A percentile compares a stretch with the other conserved stretches of the same genome.
Evolutionary conservation across 148 eudicot species (phyloP).

Genomic region (Pharnaceum exiguum): DNA sequence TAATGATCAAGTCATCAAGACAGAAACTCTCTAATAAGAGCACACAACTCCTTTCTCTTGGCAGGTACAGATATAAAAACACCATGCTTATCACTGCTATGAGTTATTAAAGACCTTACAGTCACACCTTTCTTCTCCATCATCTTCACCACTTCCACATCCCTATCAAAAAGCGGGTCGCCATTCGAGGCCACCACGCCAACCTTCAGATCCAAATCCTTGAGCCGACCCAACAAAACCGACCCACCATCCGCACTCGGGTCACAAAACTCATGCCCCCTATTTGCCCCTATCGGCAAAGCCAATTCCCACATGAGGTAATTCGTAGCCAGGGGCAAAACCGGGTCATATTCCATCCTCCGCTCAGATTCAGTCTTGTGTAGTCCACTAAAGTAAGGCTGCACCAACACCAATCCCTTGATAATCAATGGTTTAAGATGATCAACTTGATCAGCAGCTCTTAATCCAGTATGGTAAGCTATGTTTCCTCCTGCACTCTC

Average conservation of each 20-base stretch:
- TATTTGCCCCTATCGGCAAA: conserved; percentile 37
- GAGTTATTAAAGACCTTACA: neutral
- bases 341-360: conserved; percentile 20
- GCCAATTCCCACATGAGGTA: conserved; percentile 51
- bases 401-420: conserved; percentile 27
- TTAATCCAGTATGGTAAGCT: conserved; percentile 19
- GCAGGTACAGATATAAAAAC: conserved; percentile 3
- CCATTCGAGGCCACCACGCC: conserved; percentile 23
- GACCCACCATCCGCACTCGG: conserved; percentile 10
- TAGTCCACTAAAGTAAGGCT: conserved; percentile 39
- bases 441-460: neutral
- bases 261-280: conserved; percentile 36
- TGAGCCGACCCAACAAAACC: neutral
- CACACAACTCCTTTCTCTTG: conserved; percentile 1
- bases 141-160: conserved; percentile 15
- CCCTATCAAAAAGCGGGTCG: conserved; percentile 30
- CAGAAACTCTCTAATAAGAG: neutral
- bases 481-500: conserved; percentile 47
- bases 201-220: conserved; percentile 26
- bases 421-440: conserved; percentile 21
- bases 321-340: conserved; percentile 27
- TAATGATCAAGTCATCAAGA: too few relatives aligned
- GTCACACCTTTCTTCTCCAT: conserved; percentile 22
- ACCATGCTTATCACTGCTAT: conserved; percentile 21
- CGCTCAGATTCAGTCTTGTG: conserved; percentile 32